Base-by-base conservation (phyloP, 495 filamentous ascomycete species). In the Polyplosphaeria fusca region DNA sequence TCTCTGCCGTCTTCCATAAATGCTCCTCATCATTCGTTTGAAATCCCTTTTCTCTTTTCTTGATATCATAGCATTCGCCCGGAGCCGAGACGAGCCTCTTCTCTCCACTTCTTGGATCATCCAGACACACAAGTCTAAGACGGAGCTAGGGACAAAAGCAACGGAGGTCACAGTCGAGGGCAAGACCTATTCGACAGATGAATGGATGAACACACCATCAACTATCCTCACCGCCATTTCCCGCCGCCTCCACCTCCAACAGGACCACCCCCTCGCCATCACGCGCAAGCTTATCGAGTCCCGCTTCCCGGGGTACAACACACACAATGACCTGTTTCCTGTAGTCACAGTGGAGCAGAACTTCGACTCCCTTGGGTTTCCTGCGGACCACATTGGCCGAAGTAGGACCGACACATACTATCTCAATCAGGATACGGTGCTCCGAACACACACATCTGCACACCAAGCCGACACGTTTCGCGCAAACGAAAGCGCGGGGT, bases 351-450 rank as follows among this genome's bases (percentile, higher is more conserved):
- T 88, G 2, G 67, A 78, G 20, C 84, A 96, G 68, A 98, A 98
- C 70, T 98, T 98, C 67, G 94, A 97, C 73, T 92, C 91, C 38
- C 78, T 98, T 16, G 91, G 90, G 44, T 98, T 98, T 70, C 87
- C 93, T 0, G 64, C 77, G 40, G 87, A 96, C 70, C 93, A 98
- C 68, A 89, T 90, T 11, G 93, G 93, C 58, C 86, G 93, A 60
- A 87, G 81, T 63, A 82, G 82, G 57, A 88, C 86, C 5, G 93
- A 97, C 73, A 97, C 93, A 1, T 98, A 97, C 79, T 98, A 98
- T 74, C 73, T 97, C 69, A 96, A 96, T 71, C 71, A 80, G 58
- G 73, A 82, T 38, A 95, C 87, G 1, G 82, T 96, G 2, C 79
- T 98, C 20, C 83, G 93, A 48, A 98, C 93, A 0, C 93, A 98